Conservation (phyloP, 495 filamentous ascomycete species). For the Aspergillus indologenus region DNA sequence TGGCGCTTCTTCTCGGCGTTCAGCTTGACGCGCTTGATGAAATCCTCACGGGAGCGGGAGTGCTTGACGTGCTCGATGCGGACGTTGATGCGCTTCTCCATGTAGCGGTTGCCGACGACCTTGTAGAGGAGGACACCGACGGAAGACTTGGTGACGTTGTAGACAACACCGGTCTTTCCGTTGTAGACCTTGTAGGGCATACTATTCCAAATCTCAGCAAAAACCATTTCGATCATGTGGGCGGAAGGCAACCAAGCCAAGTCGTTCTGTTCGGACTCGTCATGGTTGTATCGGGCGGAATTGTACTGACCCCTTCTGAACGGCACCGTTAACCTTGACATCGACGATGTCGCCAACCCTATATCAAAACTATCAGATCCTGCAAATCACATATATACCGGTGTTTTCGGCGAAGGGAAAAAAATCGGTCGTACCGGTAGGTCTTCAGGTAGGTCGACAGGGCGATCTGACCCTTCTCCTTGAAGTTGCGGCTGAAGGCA, state of each 20-base stretch:
- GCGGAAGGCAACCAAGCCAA: slow-evolving; percentile 7
- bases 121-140: slow-evolving; percentile 99
- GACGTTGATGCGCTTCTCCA: slow-evolving; percentile 99
- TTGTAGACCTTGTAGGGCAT: slow-evolving; percentile 99
- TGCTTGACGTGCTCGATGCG: slow-evolving; percentile 95
- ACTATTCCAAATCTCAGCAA: slow-evolving; percentile 51
- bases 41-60: slow-evolving; percentile 91
- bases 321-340: slow-evolving; percentile 93
- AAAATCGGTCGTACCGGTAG: slow-evolving; percentile 66
- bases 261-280: slow-evolving; percentile 15
- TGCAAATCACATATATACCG: slow-evolving; percentile 18
- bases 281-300: slow-evolving; percentile 17
- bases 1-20: slow-evolving; percentile 88
- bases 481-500: slow-evolving; percentile 91
- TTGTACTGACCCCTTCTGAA: slow-evolving; percentile 88
- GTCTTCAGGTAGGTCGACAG: slow-evolving; percentile 87
- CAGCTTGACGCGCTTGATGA: slow-evolving; percentile 92
- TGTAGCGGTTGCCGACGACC: slow-evolving; percentile 94
- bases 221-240: slow-evolving; percentile 16
- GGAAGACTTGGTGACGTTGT: slow-evolving; percentile 94
- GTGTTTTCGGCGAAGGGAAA: slow-evolving; percentile 5
- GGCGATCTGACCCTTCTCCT: slow-evolving; percentile 85
- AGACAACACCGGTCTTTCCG: slow-evolving; percentile 96
- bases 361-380: slow-evolving; percentile 29
- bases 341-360: slow-evolving; percentile 98